Evolutionary conservation across 2,329 filamentous ascomycete genomes (phyloP), one percentile per base, ranked within the genome.

Genomic region (Huntiella abstrusa): DNA sequence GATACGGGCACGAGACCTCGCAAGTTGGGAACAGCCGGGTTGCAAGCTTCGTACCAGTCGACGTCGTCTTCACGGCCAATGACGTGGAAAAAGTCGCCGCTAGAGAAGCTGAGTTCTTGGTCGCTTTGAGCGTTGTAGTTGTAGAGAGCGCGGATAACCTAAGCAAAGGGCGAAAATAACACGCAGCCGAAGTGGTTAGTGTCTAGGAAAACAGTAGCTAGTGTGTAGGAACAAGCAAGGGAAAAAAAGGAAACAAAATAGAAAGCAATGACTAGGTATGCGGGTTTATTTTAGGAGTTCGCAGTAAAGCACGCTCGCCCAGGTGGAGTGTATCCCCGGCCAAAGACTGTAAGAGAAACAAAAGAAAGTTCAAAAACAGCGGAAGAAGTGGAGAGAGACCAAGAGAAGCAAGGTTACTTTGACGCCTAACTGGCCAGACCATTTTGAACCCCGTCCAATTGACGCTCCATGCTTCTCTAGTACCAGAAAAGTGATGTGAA

Each of bases 11-110:
- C 91, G 51, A 98, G 73, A 51, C 91, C 91, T 54, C 86, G 78
- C 43, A 85, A 84, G 63, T 81, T 81, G 57, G 83, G 85, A 53
- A 94, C 70, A 43, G 83, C 75, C 51, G 91, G 91, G 60, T 98
- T 98, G 70, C 86, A 96, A 47, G 88, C 91, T 64, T 96, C 91
- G 70, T 95, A 98, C 88, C 91, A 98, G 60, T 95, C 85, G 36
- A 69, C 66, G 60, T 96, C 88, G 68, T 95, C 80, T 66, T 96
- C 91, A 61, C 88, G 81, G 57, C 83, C 85, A 61, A 96, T 88
- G 53, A 98, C 91, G 67, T 96, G 88, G 61, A 98, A 91, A 63
- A 96, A 98, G 62, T 98, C 91, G 58, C 91, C 91, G 59, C 85
- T 83, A 53, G 80, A 85, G 64, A 98, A 98, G 59, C 82, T 80